Conservation (phyloP, 1,284 basidiomycete genomes). For the Thecaphora thlaspeos region DNA sequence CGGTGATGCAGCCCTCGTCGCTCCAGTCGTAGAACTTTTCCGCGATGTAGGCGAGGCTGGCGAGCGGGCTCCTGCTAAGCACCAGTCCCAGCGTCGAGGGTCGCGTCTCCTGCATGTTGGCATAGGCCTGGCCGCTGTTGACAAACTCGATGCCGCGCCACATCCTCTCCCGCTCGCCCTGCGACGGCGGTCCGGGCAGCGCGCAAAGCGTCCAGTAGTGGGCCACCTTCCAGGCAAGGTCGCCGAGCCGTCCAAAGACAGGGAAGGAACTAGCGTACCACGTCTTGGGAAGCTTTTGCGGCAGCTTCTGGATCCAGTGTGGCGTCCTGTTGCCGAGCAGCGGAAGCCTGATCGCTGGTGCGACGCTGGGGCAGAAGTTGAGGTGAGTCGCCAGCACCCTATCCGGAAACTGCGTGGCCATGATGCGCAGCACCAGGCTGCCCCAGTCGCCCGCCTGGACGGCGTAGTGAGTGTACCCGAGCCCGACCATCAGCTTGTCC, state of each 20-base stretch:
- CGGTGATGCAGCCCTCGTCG: conserved; percentile 23
- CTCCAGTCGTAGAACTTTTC: conserved; percentile 60
- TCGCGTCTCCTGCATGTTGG: conserved; percentile 53
- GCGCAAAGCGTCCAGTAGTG: conserved; percentile 15
- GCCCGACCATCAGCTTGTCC: conserved; percentile 39
- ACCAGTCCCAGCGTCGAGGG: conserved; percentile 59
- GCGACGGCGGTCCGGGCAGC: conserved; percentile 26
- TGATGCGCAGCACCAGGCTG: conserved; percentile 18
- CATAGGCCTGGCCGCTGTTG: conserved; percentile 41
- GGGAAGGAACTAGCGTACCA: conserved; percentile 8
- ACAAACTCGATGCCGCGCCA: conserved; percentile 34
- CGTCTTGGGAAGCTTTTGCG: conserved; percentile 12
- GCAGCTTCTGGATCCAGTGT: conserved; percentile 16
- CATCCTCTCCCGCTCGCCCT: conserved; percentile 38
- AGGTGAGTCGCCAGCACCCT: conserved; percentile 34
- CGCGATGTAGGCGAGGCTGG: conserved; percentile 60
- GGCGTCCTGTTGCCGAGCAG: conserved; percentile 18
- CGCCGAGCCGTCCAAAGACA: background rate
- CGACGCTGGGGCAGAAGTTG: conserved; percentile 39
- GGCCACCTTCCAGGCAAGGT: conserved; percentile 10
- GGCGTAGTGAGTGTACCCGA: conserved; percentile 41
- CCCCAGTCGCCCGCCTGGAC: conserved; percentile 49
- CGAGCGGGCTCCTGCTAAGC: conserved; percentile 57
- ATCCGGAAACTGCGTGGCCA: conserved; percentile 25
- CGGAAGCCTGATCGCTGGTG: conserved; percentile 25